phyloP scores from a whole-genome alignment of 371 early-diverging fungal genomes.

The Chytridiales sp. region DNA sequence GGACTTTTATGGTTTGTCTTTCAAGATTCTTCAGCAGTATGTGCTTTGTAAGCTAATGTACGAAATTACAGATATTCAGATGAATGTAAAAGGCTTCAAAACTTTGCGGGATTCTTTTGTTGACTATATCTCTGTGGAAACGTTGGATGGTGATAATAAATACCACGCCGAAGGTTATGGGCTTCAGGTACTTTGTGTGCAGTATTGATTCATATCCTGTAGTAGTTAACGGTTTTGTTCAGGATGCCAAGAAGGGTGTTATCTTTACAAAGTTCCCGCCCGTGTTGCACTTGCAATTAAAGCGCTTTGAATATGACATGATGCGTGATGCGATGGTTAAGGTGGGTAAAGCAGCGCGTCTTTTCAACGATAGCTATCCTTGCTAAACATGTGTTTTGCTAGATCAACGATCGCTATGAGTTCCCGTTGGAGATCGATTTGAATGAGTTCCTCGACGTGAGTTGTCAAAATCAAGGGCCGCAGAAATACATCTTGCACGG shows the following conservation, averaged over 20 bases:
- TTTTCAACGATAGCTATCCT: constrained; percentile 11
- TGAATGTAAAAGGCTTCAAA: constrained; percentile 92
- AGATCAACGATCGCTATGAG: constrained; percentile 98
- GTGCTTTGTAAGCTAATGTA: neutral
- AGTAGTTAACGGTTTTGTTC: neutral
- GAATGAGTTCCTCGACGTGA: constrained; percentile 74
- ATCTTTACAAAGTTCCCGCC: constrained; percentile 94
- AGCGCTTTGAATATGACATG: constrained; percentile 97
- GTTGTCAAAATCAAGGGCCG: constrained; percentile 46
- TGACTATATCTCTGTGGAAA: constrained; percentile 86
- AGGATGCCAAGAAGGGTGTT: constrained; percentile 94
- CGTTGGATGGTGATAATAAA: constrained; percentile 96
- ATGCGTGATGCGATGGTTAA: constrained; percentile 91
- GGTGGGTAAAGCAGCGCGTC: constrained; percentile 40
- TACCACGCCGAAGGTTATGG: constrained; percentile 97
- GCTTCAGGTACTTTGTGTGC: constrained; percentile 57
- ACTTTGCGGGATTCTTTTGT: constrained; percentile 89
- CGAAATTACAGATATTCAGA: constrained; percentile 72
- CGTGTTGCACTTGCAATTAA: constrained; percentile 96
- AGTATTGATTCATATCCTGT: constrained; percentile 5
- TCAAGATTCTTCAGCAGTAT: neutral
- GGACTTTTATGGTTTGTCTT: constrained; percentile 70
- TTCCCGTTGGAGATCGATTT: constrained; percentile 92
- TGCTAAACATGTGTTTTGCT: constrained; percentile 17
- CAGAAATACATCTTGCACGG: constrained; percentile 85